Percentiles rank a stretch among this genome's conserved stretches.
These are phyloP conservation scores for Marchantia polymorpha DNA, from an alignment of 225 moss, liverwort and hornwort genomes.

Conservation along the genomic window DNA sequence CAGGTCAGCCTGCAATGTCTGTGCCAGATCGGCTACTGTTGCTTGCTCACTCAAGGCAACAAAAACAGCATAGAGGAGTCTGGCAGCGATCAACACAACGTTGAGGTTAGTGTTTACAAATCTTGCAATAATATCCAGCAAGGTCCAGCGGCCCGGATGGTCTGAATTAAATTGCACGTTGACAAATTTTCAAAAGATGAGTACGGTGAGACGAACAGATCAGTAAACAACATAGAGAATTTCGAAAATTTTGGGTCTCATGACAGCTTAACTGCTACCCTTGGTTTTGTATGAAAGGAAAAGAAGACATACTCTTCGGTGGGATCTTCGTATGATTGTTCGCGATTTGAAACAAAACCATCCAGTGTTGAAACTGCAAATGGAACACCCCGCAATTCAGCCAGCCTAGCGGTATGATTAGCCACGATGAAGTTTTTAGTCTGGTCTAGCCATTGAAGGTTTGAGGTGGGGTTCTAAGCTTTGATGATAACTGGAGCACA, in stretches of 20 bases:
- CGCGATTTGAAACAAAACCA: slow-evolving; percentile 95
- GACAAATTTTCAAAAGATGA: neutral
- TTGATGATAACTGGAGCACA: too few relatives aligned
- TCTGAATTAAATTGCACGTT: neutral
- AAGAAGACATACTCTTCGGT: slow-evolving; percentile 78
- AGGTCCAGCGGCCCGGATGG: neutral
- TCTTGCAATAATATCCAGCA: neutral
- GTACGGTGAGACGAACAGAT: neutral
- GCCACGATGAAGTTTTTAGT: neutral
- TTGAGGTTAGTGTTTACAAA: neutral
- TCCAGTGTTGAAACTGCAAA: slow-evolving; percentile 94
- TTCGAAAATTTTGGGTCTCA: neutral
- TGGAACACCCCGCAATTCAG: slow-evolving; percentile 28
- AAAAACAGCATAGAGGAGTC: slow-evolving; percentile 97
- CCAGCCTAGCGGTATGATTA: slow-evolving; percentile 28
- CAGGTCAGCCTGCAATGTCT: slow-evolving; percentile 86
- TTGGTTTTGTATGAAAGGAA: neutral
- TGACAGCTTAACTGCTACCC: neutral
- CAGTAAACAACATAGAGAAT: neutral
- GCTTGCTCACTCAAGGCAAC: slow-evolving; percentile 97
- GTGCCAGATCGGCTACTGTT: slow-evolving; percentile 80
- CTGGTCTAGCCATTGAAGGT: too few relatives aligned
- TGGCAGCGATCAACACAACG: slow-evolving; percentile 30
- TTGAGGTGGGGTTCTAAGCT: too few relatives aligned
- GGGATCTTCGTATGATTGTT: slow-evolving; percentile 95